phyloP scores from a whole-genome alignment of 306 rosid species.

The Citrullus amarus region DNA sequence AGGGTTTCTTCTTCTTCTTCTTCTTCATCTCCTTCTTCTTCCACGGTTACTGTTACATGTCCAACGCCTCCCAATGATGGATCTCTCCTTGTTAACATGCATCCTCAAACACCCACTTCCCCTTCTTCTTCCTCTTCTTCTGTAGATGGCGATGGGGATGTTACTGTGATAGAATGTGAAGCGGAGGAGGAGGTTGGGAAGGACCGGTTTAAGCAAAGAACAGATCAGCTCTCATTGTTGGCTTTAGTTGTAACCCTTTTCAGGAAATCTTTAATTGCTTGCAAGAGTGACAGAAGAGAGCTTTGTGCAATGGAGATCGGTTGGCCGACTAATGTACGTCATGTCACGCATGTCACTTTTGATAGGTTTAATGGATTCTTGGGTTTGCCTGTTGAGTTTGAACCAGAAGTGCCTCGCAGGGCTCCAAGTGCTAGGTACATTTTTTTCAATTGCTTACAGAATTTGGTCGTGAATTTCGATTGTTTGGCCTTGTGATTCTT shows the following conservation, averaged over 20 bases:
- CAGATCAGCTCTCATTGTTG: constrained; percentile 44
- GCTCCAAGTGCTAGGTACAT: constrained; percentile 95
- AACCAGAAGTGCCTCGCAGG: constrained; percentile 70
- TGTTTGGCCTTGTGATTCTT: background rate
- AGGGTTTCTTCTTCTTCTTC: constrained; percentile 31
- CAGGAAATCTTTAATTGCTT: constrained; percentile 43
- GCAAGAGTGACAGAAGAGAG: constrained; percentile 37
- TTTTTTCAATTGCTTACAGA: background rate
- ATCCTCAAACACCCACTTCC: constrained; percentile 9
- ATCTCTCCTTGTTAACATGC: constrained; percentile 13
- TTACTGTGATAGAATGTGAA: constrained; percentile 15
- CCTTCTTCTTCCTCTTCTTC: background rate
- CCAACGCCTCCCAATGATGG: constrained; percentile 17
- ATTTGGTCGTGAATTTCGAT: background rate
- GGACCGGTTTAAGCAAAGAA: constrained; percentile 14
- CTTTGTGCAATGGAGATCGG: constrained; percentile 61
- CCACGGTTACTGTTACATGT: constrained; percentile 10
- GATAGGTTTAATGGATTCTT: constrained; percentile 89
- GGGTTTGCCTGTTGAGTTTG: constrained; percentile 89
- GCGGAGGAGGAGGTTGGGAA: constrained; percentile 13
- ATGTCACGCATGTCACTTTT: constrained; percentile 90
- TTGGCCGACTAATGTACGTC: constrained; percentile 74
- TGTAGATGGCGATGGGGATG: constrained; percentile 17
- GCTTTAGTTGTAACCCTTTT: constrained; percentile 44
- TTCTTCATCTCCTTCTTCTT: constrained; percentile 5